Evolutionary conservation across 2,329 filamentous ascomycete genomes (phyloP), one percentile per base, ranked within the genome.

Genomic region (Neopestalotiopsis clavispora): DNA sequence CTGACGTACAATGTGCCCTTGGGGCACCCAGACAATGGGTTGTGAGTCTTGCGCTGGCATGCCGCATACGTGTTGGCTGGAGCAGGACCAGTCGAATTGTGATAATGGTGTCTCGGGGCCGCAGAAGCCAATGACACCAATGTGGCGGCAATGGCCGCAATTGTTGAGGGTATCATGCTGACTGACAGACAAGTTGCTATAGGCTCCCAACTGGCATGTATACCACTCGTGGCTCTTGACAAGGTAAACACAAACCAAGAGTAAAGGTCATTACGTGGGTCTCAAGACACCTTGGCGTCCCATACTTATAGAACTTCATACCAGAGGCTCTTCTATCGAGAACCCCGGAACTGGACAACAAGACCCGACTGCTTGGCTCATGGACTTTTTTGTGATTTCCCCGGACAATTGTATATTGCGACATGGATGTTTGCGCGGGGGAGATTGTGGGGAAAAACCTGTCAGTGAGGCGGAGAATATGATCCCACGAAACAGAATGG

Each of bases 1-100:
- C 79, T 80, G n/a, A 84, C 83, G 67, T 80, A 82, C n/a, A 84
- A 71, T 4, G 81, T 83, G 0, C 79, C 79, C 1, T 72, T 62
- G 0, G 82, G 82, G 61, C 82, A 84, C 3, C 81, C 81, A 2
- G 78, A 72, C 6, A 80, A 76, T 3, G 80, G 77, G 62, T 79
- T 69, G 32, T 69, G 67, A 4, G 79, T 81, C 68, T 75, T 77
- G 62, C 72, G 74, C 64, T 80, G 79, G 67, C 78, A 80, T 65
- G 74, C 69, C 10, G 69, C 69, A 23, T 70, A 70, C 2, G 69
- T 68, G 7, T 56, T 65, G 14, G 56, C 68, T 3, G 65, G 68
- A 12, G 60, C 57, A 3, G 56, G 32, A 60, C 56, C 56, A 14
- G 65, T 59, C 1, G 66, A 34, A 23, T 61, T 62, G 17, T n/a